Evolutionary conservation across 305 asterid genomes (phyloP).

Genomic region (Salvia sclarea): DNA sequence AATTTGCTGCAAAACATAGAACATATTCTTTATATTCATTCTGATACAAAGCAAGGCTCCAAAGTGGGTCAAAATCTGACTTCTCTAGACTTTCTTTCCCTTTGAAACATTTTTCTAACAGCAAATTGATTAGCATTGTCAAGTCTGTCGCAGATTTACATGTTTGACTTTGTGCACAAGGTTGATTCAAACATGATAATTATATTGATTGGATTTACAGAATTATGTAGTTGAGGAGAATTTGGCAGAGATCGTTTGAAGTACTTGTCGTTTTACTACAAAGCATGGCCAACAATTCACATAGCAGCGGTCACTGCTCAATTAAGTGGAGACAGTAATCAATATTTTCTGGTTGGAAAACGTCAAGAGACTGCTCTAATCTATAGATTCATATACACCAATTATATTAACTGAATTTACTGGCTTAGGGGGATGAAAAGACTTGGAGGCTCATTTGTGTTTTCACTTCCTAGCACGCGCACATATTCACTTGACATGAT

Average conservation of each 20-base stretch:
- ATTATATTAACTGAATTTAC: not conserved
- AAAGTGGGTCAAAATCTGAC: not conserved
- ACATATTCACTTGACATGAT: not conserved
- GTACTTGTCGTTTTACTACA: not conserved
- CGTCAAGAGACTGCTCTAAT: not conserved
- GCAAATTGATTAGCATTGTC: constrained; percentile 9
- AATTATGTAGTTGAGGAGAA: not conserved
- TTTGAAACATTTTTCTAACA: not conserved
- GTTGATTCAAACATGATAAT: not conserved
- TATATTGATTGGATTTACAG: not conserved
- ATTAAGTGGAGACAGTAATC: not conserved
- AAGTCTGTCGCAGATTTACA: not conserved
- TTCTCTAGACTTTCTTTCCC: not conserved
- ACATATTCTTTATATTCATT: not conserved
- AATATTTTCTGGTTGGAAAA: not conserved
- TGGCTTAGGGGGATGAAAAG: not conserved
- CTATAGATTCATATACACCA: not conserved
- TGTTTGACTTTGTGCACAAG: not conserved
- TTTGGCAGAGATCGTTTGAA: not conserved
- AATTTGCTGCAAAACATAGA: not conserved
- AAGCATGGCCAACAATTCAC: not conserved
- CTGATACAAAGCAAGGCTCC: not conserved
- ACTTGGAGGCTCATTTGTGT: not conserved
- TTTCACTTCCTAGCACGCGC: not conserved
- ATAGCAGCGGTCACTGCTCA: not conserved